Evolutionary conservation across 1,139 yeast species (phyloP), one percentile per base, ranked within the genome.

Genomic region (Kazachstania sp.): DNA sequence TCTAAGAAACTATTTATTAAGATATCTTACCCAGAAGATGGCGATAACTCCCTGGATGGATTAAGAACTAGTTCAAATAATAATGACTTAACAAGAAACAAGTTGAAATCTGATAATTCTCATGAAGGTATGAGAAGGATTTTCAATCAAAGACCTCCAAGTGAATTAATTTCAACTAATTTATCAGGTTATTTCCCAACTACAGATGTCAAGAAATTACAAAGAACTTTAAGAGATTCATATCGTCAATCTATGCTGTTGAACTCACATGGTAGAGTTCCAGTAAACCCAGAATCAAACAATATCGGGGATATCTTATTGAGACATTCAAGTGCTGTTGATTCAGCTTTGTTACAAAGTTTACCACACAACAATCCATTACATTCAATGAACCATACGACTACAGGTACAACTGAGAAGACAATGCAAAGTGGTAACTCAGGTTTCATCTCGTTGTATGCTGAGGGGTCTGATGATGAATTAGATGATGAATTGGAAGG

Each of bases 141-240:
- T 53, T 83, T 84, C 61, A 95, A 95, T 15, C 96, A 87, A 61
- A 74, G 97, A 59, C 98, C 98, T 12, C 92, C 97, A 2, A 83
- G 94, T 53, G 96, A 88, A 62, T 76, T 88, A 59, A 92, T 92
- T 54, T 86, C 96, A 1, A 82, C 92, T 12, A 88, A 92, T 61
- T 71, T 92, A 57, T 84, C 88, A 1, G 96, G 90, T 54, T 92
- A 86, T 64, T 92, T 92, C 71, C 98, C 98, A 0, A 84, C 83
- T 45, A 83, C 95, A 0, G 82, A 79, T 37, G 79, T 81, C 46
- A 73, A 75, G 43, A 85, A 83, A 49, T 73, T 92, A 52, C 85
- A 86, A 54, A 81, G 83, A 51, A 88, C 96, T 1, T 79, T 90
- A 41, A 71, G 95, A 30, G 88, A 86, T 61, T 86, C 96, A 7